Evolutionary conservation across 208 protist genomes (phyloP).

Genomic region (Acanthamoeba sp.): DNA sequence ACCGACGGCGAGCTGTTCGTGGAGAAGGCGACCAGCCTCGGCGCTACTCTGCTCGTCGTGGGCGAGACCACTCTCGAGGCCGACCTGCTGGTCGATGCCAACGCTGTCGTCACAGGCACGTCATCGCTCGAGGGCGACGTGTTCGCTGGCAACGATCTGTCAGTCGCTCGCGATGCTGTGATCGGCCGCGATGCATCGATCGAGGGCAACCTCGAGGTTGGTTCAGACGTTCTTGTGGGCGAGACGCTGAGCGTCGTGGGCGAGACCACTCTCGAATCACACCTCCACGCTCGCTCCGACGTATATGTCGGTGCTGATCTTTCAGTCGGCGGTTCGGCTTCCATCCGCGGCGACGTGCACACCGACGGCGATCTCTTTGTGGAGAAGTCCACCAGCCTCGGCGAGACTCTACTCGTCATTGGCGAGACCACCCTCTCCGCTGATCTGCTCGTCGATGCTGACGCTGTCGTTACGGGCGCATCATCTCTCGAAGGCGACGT

Average conservation of each 20-base stretch:
- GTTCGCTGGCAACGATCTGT: too few species aligned
- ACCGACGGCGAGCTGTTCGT: slow-evolving; percentile 20
- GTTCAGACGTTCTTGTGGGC: too few species aligned
- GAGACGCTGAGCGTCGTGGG: neutral
- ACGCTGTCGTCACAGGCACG: too few species aligned
- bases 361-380: slow-evolving; percentile 5
- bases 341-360: slow-evolving; percentile 7
- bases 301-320: neutral
- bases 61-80: neutral
- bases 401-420: neutral
- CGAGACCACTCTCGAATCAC: neutral
- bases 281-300: neutral
- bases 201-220: neutral
- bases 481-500: neutral
- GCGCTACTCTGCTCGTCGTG: neutral
- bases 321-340: too few species aligned
- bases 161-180: neutral
- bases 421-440: neutral
- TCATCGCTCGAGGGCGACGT: too few species aligned
- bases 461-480: neutral
- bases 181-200: neutral
- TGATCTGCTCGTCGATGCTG: neutral
- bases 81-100: neutral
- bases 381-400: neutral
- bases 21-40: slow-evolving; percentile 12